Evolutionary conservation across 257 asterid genomes (phyloP).

Genomic region (Phtheirospermum japonicum): DNA sequence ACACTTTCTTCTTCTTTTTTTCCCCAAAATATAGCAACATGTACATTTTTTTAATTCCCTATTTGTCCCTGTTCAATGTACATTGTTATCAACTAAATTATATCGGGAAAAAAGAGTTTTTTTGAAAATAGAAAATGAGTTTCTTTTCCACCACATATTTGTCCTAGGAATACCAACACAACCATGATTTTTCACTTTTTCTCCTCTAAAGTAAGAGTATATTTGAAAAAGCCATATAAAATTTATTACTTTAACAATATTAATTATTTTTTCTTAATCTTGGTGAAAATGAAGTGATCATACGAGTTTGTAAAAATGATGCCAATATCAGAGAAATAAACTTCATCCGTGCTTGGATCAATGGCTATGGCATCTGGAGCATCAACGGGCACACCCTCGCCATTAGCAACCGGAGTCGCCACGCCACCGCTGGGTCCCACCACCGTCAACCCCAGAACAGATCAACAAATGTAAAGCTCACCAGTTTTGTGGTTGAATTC

Average conservation of each 20-base stretch:
- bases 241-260: not conserved
- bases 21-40: too few species aligned
- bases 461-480: not conserved
- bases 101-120: too few species aligned
- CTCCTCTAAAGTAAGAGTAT: too few species aligned
- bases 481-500: conserved; percentile 8
- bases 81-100: too few species aligned
- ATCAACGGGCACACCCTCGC: not conserved
- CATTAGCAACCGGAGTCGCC: not conserved
- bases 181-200: too few species aligned
- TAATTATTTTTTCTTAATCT: not conserved
- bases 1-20: too few species aligned
- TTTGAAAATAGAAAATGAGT: too few species aligned
- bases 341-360: not conserved
- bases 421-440: not conserved
- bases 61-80: too few species aligned
- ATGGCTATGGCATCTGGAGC: conserved; percentile 11
- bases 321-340: conserved; percentile 1
- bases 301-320: conserved; percentile 1
- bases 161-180: too few species aligned
- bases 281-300: not conserved
- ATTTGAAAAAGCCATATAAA: too few species aligned
- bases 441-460: not conserved
- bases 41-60: too few species aligned
- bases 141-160: too few species aligned